Evolutionary conservation across 2,329 filamentous ascomycete species (phyloP).

Genomic region (Ciborinia camelliae): DNA sequence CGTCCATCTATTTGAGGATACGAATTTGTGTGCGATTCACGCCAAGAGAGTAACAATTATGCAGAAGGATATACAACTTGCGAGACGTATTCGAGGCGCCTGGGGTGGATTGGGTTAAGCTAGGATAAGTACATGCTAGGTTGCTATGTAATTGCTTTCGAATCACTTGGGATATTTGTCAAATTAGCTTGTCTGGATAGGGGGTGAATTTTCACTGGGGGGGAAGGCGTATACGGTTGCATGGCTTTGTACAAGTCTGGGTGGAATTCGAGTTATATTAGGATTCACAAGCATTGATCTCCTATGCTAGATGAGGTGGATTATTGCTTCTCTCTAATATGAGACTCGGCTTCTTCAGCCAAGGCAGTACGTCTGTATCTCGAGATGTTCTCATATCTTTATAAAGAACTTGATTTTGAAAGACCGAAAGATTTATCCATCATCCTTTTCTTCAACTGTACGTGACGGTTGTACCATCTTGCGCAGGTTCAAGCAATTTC

Average conservation of each 20-base stretch:
- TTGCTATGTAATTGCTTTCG: background rate
- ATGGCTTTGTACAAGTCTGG: slow-evolving; percentile 5
- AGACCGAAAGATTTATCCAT: background rate
- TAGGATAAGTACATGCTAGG: background rate
- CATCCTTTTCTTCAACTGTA: slow-evolving; percentile 27
- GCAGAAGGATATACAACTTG: slow-evolving; percentile 97
- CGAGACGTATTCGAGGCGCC: slow-evolving; percentile 71
- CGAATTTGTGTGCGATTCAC: slow-evolving; percentile 94
- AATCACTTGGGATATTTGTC: slow-evolving; percentile 1
- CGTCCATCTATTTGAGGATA: slow-evolving; percentile 93
- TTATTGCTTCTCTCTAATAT: background rate
- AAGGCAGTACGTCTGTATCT: background rate
- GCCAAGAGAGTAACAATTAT: slow-evolving; percentile 96
- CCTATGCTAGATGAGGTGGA: background rate
- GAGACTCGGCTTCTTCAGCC: slow-evolving; percentile 3
- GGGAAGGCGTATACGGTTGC: slow-evolving; percentile 6
- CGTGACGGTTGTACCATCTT: slow-evolving; percentile 50
- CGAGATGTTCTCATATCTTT: background rate
- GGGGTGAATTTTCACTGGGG: background rate
- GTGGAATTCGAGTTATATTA: background rate
- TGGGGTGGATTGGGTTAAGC: slow-evolving; percentile 65
- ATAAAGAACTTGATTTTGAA: background rate
- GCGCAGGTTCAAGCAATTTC: slow-evolving; percentile 83
- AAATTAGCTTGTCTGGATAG: slow-evolving; percentile 7
- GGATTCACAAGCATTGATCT: background rate